Conservation (phyloP, 129 eudicot species). For the Daucus carota region DNA sequence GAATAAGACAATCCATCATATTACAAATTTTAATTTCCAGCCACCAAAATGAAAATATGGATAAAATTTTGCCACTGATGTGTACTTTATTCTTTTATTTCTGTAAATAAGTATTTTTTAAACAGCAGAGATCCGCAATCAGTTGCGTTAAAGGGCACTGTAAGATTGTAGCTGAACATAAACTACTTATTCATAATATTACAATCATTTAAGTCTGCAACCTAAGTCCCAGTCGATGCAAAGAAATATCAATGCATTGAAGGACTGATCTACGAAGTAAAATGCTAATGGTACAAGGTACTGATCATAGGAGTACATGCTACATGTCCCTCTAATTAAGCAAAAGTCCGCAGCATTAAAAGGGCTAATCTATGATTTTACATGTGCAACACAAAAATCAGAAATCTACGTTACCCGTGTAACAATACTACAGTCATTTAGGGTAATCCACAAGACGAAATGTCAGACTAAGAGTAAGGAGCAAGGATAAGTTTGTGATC, state of each 20-base stretch:
- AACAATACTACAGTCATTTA: slow-evolving; percentile 30
- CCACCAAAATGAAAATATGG: too few species aligned
- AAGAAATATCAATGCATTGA: slow-evolving; percentile 15
- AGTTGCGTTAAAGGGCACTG: too few species aligned
- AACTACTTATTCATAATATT: slow-evolving; percentile 2
- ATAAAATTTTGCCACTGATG: too few species aligned
- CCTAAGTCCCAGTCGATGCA: slow-evolving; percentile 31
- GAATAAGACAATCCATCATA: too few species aligned
- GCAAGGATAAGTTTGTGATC: slow-evolving; percentile 8
- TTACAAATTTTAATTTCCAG: too few species aligned
- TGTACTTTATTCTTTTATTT: too few species aligned
- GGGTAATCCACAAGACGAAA: slow-evolving; percentile 16
- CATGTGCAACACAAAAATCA: slow-evolving; percentile 30
- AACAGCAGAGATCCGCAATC: too few species aligned
- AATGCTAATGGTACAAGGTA: slow-evolving; percentile 26
- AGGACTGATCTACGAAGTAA: slow-evolving; percentile 18
- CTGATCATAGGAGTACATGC: too few species aligned
- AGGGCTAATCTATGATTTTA: slow-evolving; percentile 38
- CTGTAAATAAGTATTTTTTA: not conserved
- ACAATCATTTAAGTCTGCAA: slow-evolving; percentile 9
- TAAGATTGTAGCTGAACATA: slow-evolving; percentile 5
- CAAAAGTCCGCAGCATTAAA: slow-evolving; percentile 8
- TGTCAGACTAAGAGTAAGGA: slow-evolving; percentile 7
- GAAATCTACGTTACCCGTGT: slow-evolving; percentile 20
- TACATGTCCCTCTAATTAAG: slow-evolving; percentile 17